Evolutionary conservation across 108 stramenopile genomes (phyloP), one percentile per base, ranked within the genome.

Genomic region (Cylindrotheca closterium): DNA sequence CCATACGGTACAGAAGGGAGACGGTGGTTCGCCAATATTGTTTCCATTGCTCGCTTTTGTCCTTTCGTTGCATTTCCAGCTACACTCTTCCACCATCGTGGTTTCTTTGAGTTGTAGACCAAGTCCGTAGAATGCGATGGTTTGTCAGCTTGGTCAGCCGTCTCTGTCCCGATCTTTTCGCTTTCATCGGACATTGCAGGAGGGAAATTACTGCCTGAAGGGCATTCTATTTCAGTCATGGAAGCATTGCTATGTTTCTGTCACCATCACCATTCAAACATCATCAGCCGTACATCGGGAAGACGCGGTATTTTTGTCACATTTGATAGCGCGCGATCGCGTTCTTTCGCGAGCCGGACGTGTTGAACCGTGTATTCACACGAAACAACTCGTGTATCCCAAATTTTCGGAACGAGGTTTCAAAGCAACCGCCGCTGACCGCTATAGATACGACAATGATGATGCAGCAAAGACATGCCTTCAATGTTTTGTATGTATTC

Each of bases 51-150:
- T 49, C 75, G 73, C 26, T 83, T 78, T 58, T 91, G 89, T 12
- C 75, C 71, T 47, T 78, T 74, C 10, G 84, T 82, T 3, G 80
- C 65, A 45, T 82, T 71, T 10, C 86, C 80, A n/a, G 73, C 67
- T 1, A 79, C 49, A 30, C 64, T 63, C 21, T 63, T 65, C 89
- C 89, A 91, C 89, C 89, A 91, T 33, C 68, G 80, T n/a, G 89
- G 89, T 63, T 90, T 90, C 30, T 55, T 68, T 1, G 61, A 31
- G 54, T 68, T 73, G 58, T 79, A 79, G 33, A 30, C 26, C 7
- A 25, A 21, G 26, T 30, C 30, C 49, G 47, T 17, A 12, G 10
- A 21, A 19, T 7, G 10, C 21, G 10, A 10, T 12, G 21, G n/a
- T 15, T 12, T 45, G 42, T 12, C 15, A 15, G 12, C 42, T 45